phyloP scores from a whole-genome alignment of 495 filamentous ascomycete genomes.

The Haplographium delicatum region DNA sequence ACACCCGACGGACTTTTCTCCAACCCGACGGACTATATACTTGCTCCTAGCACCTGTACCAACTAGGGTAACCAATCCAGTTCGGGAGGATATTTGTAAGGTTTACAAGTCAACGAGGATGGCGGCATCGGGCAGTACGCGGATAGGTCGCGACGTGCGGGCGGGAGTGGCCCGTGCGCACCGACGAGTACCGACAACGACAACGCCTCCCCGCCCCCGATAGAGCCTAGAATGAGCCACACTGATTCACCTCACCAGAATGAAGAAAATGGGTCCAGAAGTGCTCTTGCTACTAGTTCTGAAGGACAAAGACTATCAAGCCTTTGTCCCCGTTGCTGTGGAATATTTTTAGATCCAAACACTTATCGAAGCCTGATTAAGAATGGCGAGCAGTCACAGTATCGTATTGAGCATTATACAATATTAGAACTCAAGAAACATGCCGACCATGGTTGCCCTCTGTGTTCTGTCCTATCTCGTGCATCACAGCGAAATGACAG shows the following conservation, averaged over 20 bases:
- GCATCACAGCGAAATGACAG: not conserved
- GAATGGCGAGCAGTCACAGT: not conserved
- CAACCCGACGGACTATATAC: too few species aligned
- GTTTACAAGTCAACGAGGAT: too few species aligned
- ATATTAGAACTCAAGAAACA: not conserved
- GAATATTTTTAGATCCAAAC: not conserved
- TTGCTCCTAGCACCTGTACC: too few species aligned
- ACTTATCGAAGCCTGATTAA: constrained; percentile 1
- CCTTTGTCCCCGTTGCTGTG: constrained; percentile 1
- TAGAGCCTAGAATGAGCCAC: not conserved
- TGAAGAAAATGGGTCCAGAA: not conserved
- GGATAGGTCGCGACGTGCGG: too few species aligned
- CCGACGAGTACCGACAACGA: too few species aligned
- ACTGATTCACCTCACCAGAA: not conserved
- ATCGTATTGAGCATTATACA: constrained; percentile 6
- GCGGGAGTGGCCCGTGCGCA: too few species aligned
- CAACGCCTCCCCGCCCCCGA: too few species aligned
- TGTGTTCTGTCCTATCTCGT: constrained; percentile 4
- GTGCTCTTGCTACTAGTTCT: not conserved
- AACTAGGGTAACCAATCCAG: too few species aligned
- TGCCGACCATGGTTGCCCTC: not conserved
- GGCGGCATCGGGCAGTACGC: too few species aligned
- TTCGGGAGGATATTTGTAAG: too few species aligned
- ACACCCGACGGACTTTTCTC: too few species aligned
- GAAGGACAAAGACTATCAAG: not conserved